Evolutionary conservation across 169 alveolate species (phyloP), one percentile per base, ranked within the genome.

Genomic region (Cryptosporidium tyzzeri): DNA sequence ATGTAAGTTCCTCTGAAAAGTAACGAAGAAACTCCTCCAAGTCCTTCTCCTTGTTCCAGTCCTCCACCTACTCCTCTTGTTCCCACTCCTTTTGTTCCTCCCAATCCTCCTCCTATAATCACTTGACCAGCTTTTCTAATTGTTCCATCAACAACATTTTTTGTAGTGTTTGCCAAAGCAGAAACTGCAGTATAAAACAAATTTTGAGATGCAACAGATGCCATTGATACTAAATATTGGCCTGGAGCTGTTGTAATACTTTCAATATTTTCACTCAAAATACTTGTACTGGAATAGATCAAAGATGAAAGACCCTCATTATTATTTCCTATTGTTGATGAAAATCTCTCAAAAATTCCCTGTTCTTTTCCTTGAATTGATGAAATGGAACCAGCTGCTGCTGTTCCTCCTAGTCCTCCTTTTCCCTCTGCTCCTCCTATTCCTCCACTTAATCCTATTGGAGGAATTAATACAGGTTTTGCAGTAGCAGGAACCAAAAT

Each of bases 401-500:
- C 35, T 12, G 35, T 4, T 62, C 37, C 71, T n/a, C 5, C 14
- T 41, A 14, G 18, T 41, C 5, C 0, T 39, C 45, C 45, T 6
- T 10, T 16, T 67, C 55, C 41, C 33, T 7, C 26, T 33, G 0
- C 4, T 44, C 2, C n/a, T 23, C 29, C 55, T n/a, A 0, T 5
- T 4, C 9, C 21, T 62, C 45, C 45, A 26, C 71, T 18, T 0
- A 18, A n/a, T 62, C 37, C 71, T n/a, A 35, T 65, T 3, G 86
- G 85, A 45, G 80, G 62, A 33, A 91, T 84, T 9, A 86, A 50
- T 7, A 85, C 31, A 31, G 94, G 94, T 33, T 85, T 86, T 33
- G 67, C 65, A 10, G 91, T 37, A 21, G 93, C 87, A 41, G 93
- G 91, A 14, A 53, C 84, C 35, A 92, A 92, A n/a, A 92, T 45